These are phyloP conservation scores for Fusarium phyllophilum DNA, from an alignment of 2,329 filamentous ascomycete genomes.

Conservation along the genomic window DNA sequence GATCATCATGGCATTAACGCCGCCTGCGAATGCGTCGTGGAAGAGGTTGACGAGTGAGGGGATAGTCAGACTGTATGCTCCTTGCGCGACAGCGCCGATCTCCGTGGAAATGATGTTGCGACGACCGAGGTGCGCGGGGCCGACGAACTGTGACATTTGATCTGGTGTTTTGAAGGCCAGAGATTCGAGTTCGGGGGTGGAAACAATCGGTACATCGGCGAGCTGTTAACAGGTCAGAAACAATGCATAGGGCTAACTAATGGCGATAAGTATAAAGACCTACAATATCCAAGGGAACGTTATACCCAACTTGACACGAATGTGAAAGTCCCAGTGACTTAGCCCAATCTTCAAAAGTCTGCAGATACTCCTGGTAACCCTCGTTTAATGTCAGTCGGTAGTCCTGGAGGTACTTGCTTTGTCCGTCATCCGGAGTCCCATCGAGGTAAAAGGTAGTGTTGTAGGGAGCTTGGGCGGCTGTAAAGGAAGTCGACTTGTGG, in stretches of 20 bases:
- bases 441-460: neutral
- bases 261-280: fast-evolving
- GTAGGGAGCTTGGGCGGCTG: neutral
- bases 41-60: neutral
- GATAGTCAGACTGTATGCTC: neutral
- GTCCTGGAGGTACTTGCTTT: neutral
- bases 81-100: neutral
- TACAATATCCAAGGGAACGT: neutral
- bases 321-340: fast-evolving
- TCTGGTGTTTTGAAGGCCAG: neutral
- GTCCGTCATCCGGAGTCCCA: neutral
- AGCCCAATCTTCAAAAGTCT: neutral
- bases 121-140: fast-evolving
- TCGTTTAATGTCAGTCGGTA: neutral
- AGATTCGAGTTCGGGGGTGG: neutral
- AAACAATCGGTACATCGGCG: neutral
- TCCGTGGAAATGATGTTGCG: neutral
- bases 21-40: neutral
- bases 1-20: neutral
- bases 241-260: neutral
- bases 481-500: neutral
- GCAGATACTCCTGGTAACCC: neutral
- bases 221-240: neutral
- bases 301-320: neutral
- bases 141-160: neutral